Evolutionary conservation across 345 rosid genomes (phyloP), one percentile per base, ranked within the genome.

Genomic region (Viola odorata): DNA sequence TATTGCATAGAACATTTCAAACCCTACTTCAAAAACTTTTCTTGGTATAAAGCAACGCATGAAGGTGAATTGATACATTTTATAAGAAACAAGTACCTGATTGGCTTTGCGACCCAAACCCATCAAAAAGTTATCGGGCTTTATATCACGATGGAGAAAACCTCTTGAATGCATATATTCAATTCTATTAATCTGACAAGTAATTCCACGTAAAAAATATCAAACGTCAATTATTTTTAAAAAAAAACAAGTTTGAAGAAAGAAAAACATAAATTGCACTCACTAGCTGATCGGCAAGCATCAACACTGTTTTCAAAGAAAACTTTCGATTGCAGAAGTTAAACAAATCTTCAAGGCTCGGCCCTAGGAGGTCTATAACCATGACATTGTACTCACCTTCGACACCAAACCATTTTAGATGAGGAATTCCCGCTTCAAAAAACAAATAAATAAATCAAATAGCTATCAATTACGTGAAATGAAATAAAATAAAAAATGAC

Each of bases 131-230:
- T 68, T 68, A 45, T 68, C 72, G 49, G 72, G 72, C 62, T 68
- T 68, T 68, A 68, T 68, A 51, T 68, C 72, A 40, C 72, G 72
- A 23, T 68, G 72, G 56, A 68, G 72, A 68, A 68, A 61, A 41
- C 66, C 72, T 51, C 66, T 68, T 13, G 72, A 68, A 39, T 68
- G 72, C 72, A 68, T 68, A 49, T 68, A 68, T 51, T 68, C 72
- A 1, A 68, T 8, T 49, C 72, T 55, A 15, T 68, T 68, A 61
- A 68, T 68, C 72, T 68, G 45, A 14, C 13, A 56, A 61, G 56
- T 17, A 68, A 55, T 12, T n/a, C n/a, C n/a, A n/a, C n/a, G n/a
- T n/a, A 3, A 14, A 55, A 48, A 12, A 7, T 39, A 37, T 47
- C 2, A 53, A 59, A 45, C 11, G 41, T 60, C 60, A 50, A 39